Evolutionary conservation across 768 basidiomycete species (phyloP).

Genomic region (Boletus fagicola): DNA sequence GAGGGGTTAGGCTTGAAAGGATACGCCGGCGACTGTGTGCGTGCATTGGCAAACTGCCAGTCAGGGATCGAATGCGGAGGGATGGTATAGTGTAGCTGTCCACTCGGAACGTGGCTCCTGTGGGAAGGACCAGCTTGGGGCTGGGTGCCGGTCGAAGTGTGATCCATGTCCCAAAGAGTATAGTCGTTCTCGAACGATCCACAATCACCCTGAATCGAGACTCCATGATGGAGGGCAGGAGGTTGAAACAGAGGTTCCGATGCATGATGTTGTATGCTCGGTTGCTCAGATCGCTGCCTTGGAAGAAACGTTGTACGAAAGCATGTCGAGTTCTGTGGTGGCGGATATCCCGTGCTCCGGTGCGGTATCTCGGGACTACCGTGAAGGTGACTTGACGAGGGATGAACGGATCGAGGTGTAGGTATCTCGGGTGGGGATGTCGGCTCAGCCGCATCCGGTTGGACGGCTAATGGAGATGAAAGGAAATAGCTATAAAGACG

Average conservation of each 20-base stretch:
- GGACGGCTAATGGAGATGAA: conserved; percentile 12
- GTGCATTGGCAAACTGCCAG: conserved; percentile 6
- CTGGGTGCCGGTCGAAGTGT: not conserved
- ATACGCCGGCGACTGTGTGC: not conserved
- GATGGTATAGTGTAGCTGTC: conserved; percentile 1
- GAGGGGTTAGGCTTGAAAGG: not conserved
- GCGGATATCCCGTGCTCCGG: not conserved
- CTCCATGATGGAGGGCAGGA: not conserved
- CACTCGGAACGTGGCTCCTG: not conserved
- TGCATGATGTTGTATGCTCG: not conserved
- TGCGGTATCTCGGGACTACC: not conserved
- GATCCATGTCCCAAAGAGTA: conserved; percentile 1
- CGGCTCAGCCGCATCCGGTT: not conserved
- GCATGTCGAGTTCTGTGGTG: conserved; percentile 3
- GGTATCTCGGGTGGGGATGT: not conserved
- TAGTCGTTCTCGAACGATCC: not conserved
- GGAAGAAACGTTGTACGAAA: not conserved
- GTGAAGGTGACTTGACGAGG: not conserved
- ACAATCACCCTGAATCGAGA: not conserved
- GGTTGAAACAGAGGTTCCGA: not conserved
- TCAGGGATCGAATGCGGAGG: not conserved
- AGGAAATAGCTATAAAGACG: conserved; percentile 7
- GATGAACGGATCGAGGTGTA: not conserved
- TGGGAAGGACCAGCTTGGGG: not conserved
- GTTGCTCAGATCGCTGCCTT: not conserved